A percentile compares a stretch with the other conserved stretches of the same genome.
These are phyloP conservation scores for Inonotus hispidus DNA, from an alignment of 1,284 basidiomycete species.

Conservation along the genomic window DNA sequence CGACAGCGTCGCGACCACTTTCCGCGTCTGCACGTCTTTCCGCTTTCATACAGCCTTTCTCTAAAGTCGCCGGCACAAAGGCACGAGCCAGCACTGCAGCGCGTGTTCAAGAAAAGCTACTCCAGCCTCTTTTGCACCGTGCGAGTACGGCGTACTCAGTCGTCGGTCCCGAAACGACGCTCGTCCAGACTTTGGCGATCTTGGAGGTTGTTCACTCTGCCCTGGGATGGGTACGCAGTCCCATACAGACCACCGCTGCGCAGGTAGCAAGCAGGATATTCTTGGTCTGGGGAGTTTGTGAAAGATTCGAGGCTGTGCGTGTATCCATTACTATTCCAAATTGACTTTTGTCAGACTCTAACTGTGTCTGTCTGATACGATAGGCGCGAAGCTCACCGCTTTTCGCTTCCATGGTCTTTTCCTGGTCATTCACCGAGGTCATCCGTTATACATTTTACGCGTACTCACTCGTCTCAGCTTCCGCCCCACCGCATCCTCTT, in stretches of 20 bases:
- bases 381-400: constrained; percentile 73
- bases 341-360: constrained; percentile 4
- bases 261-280: constrained; percentile 88
- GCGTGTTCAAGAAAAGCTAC: constrained; percentile 12
- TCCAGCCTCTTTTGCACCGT: constrained; percentile 26
- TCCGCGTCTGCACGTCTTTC: constrained; percentile 24
- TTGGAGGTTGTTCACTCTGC: constrained; percentile 83
- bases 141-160: constrained; percentile 48
- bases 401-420: constrained; percentile 88
- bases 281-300: constrained; percentile 82
- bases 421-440: constrained; percentile 91
- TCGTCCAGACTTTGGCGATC: constrained; percentile 77
- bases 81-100: neutral
- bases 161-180: constrained; percentile 59
- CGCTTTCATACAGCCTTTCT: constrained; percentile 24
- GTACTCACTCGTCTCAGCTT: constrained; percentile 49
- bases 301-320: constrained; percentile 51
- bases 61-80: constrained; percentile 19
- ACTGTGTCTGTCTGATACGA: neutral
- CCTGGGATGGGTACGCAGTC: constrained; percentile 80
- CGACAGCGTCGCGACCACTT: constrained; percentile 17
- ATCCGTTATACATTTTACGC: constrained; percentile 93
- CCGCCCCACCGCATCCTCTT: constrained; percentile 39
- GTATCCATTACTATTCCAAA: neutral
- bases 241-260: constrained; percentile 74